A percentile compares a stretch with the other conserved stretches of the same genome.
Evolutionary conservation across 441 rosid genomes (phyloP).

Genomic region (Kokia cookei): DNA sequence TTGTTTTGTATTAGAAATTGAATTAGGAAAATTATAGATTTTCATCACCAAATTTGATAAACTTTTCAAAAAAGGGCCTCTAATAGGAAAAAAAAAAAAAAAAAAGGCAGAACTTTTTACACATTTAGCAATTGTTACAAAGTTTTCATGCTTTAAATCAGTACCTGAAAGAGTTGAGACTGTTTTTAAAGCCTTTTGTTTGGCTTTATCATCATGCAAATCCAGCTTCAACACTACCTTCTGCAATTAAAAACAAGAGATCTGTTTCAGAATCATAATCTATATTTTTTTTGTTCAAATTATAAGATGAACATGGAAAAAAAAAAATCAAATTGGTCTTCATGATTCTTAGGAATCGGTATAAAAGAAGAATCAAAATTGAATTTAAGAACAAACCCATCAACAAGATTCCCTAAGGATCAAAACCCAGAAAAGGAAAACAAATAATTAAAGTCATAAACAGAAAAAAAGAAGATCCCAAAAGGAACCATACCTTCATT

Average conservation of each 20-base stretch:
- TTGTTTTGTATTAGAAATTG: neutral
- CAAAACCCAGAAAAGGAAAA: constrained; percentile 10
- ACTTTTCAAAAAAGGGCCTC: neutral
- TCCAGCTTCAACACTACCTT: constrained; percentile 75
- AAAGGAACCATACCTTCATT: constrained; percentile 51
- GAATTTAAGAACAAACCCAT: constrained; percentile 1
- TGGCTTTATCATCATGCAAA: constrained; percentile 69
- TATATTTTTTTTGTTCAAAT: no score
- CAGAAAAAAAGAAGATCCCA: constrained; percentile 1
- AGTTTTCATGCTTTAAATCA: neutral
- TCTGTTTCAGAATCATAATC: constrained; percentile 1
- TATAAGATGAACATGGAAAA: no score
- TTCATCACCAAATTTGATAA: neutral
- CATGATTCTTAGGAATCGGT: neutral
- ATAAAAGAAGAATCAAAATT: constrained; percentile 1
- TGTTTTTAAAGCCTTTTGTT: constrained; percentile 86
- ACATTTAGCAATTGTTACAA: neutral
- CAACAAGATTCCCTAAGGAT: constrained; percentile 7
- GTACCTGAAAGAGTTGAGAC: constrained; percentile 84
- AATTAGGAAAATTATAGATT: neutral
- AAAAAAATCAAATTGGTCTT: neutral
- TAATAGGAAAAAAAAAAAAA: neutral
- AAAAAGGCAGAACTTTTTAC: neutral
- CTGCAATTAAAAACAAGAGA: constrained; percentile 36
- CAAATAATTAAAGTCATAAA: neutral